These are phyloP conservation scores for Colletotrichum gloeosporioides DNA, from an alignment of 2,329 filamentous ascomycete species.

Conservation along the genomic window DNA sequence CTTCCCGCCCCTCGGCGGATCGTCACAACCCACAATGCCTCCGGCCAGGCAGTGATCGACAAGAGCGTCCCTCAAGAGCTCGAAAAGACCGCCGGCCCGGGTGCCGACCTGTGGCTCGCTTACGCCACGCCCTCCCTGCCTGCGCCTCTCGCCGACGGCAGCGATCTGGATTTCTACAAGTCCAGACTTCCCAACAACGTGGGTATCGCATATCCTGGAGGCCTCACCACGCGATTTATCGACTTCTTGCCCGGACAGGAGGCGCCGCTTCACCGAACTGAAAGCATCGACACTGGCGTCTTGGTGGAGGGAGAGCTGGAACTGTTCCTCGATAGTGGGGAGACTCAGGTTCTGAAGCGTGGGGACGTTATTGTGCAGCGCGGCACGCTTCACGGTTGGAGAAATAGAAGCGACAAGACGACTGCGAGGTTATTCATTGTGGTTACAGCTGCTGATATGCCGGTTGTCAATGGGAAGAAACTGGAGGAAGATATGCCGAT, in stretches of 20 bases:
- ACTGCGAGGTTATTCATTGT: constrained; percentile 45
- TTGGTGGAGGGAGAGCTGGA: constrained; percentile 60
- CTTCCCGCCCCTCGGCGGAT: not conserved
- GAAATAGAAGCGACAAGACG: constrained; percentile 44
- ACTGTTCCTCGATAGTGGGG: constrained; percentile 57
- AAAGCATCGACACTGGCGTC: constrained; percentile 60
- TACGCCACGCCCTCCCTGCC: constrained; percentile 30
- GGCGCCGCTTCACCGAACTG: constrained; percentile 55
- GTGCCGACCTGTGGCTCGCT: constrained; percentile 26
- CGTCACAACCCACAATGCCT: constrained; percentile 37
- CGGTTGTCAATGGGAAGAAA: not conserved
- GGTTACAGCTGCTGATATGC: not conserved
- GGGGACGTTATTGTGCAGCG: constrained; percentile 63
- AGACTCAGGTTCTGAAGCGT: constrained; percentile 45
- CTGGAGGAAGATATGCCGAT: not conserved
- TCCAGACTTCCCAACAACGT: constrained; percentile 23
- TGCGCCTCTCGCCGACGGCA: constrained; percentile 16
- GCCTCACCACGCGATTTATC: constrained; percentile 50
- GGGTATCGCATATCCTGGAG: constrained; percentile 34
- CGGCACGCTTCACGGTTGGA: constrained; percentile 60
- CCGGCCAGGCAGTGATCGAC: constrained; percentile 38
- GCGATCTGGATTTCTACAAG: constrained; percentile 28
- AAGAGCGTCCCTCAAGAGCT: constrained; percentile 20
- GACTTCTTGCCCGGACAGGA: constrained; percentile 46
- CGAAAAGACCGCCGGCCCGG: constrained; percentile 17